Evolutionary conservation across 208 protist species (phyloP), one percentile per base, ranked within the genome.

Genomic region (Leishmania tropica): DNA sequence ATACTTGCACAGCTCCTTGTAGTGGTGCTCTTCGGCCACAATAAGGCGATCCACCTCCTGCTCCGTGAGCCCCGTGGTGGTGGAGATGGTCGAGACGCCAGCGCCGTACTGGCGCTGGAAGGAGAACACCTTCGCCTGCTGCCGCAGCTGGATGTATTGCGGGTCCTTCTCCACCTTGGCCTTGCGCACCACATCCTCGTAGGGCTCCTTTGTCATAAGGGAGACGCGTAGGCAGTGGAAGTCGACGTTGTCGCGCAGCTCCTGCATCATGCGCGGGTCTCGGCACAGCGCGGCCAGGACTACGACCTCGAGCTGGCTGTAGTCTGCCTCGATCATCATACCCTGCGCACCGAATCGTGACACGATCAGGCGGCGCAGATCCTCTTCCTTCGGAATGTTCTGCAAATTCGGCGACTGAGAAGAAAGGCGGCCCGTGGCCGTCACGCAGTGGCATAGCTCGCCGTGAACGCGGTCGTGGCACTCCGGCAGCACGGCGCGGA

Each of bases 71-170:
- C 95, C 95, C 31, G 95, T 97, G 8, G 93, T 98, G 17, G 92
- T 94, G 3, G 92, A 83, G 85, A 98, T 96, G 60, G 92, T 96
- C 19, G 89, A 51, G 31, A 95, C 87, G 3, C 94, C 94, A 17
- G 95, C 95, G 75, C 95, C 95, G 85, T 98, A 98, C 85, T 97
- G 95, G 31, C 95, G 90, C 85, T 98, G 95, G 78, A 98, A 98
- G 28, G 95, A 97, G 71, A 98, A 98, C 0, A 94, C 92, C 85
- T 98, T 98, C 21, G 95, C 95, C 86, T 96, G 94, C 89, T 98
- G 93, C 5, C 95, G 95, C 51, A 98, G 89, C 88, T 96, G 92
- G 72, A 96, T 92, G 90, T 97, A 97, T 67, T 90, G 83, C 42
- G 90, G 92, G 83, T 97, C 93, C 84, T 95, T 97, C 72, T 90